These are phyloP conservation scores for Sisymbrium irio DNA, from an alignment of 345 rosid genomes.

Conservation along the genomic window DNA sequence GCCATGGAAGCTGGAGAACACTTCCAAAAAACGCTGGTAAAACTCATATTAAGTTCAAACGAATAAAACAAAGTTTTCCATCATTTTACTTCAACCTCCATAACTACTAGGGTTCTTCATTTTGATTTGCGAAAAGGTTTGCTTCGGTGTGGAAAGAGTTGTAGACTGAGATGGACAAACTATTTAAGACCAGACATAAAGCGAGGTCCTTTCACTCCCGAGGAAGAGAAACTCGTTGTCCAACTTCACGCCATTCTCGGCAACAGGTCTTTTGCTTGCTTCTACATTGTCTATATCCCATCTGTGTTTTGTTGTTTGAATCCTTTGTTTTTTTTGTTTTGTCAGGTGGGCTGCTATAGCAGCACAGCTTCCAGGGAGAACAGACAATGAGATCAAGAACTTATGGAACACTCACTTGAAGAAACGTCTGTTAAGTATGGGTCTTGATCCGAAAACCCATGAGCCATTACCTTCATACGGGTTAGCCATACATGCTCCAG, in stretches of 20 bases:
- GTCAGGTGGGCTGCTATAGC: constrained; percentile 99
- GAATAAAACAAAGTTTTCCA: background rate
- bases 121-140: constrained; percentile 42
- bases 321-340: background rate
- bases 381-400: constrained; percentile 97
- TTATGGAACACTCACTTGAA: constrained; percentile 96
- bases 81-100: background rate
- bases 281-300: constrained; percentile 6
- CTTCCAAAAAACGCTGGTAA: constrained; percentile 87
- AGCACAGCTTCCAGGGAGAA: constrained; percentile 88
- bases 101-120: background rate
- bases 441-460: constrained; percentile 84
- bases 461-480: constrained; percentile 55
- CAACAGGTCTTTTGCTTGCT: constrained; percentile 55
- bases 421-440: constrained; percentile 78
- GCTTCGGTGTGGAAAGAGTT: constrained; percentile 95
- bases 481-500: constrained; percentile 41
- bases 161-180: constrained; percentile 96
- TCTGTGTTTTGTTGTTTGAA: background rate
- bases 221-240: constrained; percentile 89
- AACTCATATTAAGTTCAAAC: background rate
- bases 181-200: constrained; percentile 95
- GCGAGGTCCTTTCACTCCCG: constrained; percentile 81
- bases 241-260: constrained; percentile 97
- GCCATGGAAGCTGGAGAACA: constrained; percentile 97